Evolutionary conservation across 306 rosid genomes (phyloP).

Genomic region (Ochetophila trinervis): DNA sequence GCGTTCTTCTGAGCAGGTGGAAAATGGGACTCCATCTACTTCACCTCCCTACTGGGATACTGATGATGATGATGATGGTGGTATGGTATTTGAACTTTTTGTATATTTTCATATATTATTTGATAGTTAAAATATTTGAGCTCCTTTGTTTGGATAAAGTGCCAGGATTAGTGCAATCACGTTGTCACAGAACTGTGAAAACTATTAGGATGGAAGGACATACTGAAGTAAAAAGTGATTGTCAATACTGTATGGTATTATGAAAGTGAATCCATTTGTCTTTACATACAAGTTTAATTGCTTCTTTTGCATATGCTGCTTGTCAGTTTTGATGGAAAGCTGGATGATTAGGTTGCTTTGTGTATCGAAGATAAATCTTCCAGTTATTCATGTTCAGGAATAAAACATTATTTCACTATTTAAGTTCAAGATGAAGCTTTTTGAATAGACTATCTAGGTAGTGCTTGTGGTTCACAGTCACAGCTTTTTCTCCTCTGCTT

Average conservation of each 20-base stretch:
- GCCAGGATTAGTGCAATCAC: neutral
- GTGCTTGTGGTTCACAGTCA: neutral
- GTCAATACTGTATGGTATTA: neutral
- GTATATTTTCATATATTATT: neutral
- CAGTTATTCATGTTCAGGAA: too few relatives aligned
- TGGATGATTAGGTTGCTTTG: too few relatives aligned
- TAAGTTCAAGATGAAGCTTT: too few relatives aligned
- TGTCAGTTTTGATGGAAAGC: too few relatives aligned
- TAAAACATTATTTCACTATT: too few relatives aligned
- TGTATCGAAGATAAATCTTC: too few relatives aligned
- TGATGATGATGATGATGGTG: constrained; percentile 84
- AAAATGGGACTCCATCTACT: constrained; percentile 85
- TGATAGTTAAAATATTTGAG: neutral
- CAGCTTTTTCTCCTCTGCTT: neutral
- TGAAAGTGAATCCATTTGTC: neutral
- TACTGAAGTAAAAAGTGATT: neutral
- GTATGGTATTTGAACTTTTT: constrained; percentile 29
- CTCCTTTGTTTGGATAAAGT: neutral
- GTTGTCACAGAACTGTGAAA: too few relatives aligned
- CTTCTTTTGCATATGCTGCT: neutral
- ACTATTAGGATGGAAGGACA: neutral
- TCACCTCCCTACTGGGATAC: constrained; percentile 98
- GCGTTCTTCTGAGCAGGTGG: constrained; percentile 99
- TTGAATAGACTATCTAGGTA: too few relatives aligned
- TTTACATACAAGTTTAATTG: neutral